Percentiles rank a stretch among this genome's conserved stretches.
These are phyloP conservation scores for Fusarium hostae DNA, from an alignment of 2,329 filamentous ascomycete species.

Conservation along the genomic window DNA sequence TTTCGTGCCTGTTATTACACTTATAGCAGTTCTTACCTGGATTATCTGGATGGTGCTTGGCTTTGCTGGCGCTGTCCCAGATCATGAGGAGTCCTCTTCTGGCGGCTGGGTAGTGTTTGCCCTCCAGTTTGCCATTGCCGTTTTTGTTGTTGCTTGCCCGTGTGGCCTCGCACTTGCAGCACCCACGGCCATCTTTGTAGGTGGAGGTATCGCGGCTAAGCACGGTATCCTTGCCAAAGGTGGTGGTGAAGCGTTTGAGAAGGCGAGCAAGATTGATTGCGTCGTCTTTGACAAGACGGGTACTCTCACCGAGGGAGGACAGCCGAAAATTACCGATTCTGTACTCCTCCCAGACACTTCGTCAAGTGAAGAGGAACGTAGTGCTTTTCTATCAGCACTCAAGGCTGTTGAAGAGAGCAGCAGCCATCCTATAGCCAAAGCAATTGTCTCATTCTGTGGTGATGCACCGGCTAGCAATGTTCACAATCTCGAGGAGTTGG, in stretches of 20 bases:
- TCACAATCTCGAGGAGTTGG: constrained; percentile 69
- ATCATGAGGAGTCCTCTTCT: constrained; percentile 64
- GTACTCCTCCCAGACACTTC: constrained; percentile 52
- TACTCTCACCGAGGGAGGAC: constrained; percentile 78
- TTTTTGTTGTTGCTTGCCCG: constrained; percentile 88
- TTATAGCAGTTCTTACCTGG: constrained; percentile 78
- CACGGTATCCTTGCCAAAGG: constrained; percentile 85
- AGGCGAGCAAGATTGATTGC: constrained; percentile 80
- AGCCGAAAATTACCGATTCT: constrained; percentile 73
- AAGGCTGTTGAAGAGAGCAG: constrained; percentile 76
- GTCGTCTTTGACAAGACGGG: constrained; percentile 93
- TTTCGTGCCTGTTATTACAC: constrained; percentile 78
- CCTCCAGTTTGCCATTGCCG: constrained; percentile 84
- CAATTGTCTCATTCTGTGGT: constrained; percentile 72
- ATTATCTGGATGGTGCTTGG: constrained; percentile 76
- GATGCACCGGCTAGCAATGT: constrained; percentile 50
- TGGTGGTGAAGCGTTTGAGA: constrained; percentile 86
- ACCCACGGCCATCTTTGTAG: constrained; percentile 86
- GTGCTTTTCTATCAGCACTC: constrained; percentile 62
- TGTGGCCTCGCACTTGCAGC: constrained; percentile 87
- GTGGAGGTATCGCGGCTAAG: constrained; percentile 81
- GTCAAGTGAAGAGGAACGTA: constrained; percentile 38
- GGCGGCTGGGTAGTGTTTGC: constrained; percentile 80
- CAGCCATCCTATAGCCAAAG: constrained; percentile 79
- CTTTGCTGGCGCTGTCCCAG: constrained; percentile 65